Evolutionary conservation across 73 alveolate genomes (phyloP).

Genomic region (Breviolum minutum): DNA sequence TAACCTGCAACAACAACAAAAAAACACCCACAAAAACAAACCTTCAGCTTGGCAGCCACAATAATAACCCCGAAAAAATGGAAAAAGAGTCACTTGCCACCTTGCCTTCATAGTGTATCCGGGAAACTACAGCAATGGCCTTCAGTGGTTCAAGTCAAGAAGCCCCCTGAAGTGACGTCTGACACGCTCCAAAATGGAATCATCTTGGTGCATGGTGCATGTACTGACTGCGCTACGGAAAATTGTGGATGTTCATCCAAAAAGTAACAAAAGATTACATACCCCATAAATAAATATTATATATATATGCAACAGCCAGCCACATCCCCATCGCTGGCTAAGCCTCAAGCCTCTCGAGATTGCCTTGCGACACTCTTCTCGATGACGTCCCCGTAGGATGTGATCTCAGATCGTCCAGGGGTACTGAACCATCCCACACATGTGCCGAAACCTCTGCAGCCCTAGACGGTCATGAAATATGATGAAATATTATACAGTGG

Average conservation of each 20-base stretch:
- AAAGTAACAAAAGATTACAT: not conserved
- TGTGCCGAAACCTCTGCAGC: too few relatives aligned
- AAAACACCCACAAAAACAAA: not conserved
- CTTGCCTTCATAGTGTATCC: constrained; percentile 67
- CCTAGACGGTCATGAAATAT: too few relatives aligned
- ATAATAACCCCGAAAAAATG: too few relatives aligned
- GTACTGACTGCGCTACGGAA: not conserved
- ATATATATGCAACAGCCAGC: not conserved
- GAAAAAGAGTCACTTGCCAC: too few relatives aligned
- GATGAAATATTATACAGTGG: too few relatives aligned
- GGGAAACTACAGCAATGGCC: constrained; percentile 86
- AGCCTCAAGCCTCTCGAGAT: constrained; percentile 34
- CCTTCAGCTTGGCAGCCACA: too few relatives aligned
- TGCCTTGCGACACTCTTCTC: constrained; percentile 90
- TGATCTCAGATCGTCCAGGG: constrained; percentile 9
- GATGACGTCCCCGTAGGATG: constrained; percentile 71
- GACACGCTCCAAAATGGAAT: not conserved
- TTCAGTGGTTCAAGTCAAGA: not conserved
- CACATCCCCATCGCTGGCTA: not conserved
- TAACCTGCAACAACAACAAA: not conserved
- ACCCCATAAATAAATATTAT: not conserved
- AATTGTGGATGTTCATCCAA: not conserved
- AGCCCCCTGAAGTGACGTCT: not conserved
- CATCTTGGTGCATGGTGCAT: not conserved
- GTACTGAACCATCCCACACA: not conserved